Base-by-base conservation (phyloP, 2,329 filamentous ascomycete genomes). In the Cordyceps militaris region DNA sequence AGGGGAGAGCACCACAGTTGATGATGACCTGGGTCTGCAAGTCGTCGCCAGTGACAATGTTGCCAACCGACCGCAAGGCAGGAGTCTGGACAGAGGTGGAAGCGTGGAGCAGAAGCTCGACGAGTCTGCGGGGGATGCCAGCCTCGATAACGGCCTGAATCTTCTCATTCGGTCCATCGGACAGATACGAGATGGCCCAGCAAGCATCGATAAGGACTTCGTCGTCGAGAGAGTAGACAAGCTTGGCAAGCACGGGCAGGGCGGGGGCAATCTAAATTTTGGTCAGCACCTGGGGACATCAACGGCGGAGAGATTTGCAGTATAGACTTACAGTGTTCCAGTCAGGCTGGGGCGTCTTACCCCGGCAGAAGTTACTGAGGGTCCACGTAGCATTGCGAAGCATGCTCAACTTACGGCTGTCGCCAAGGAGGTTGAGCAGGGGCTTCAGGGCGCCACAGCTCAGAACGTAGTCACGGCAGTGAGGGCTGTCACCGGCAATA, bases 11-110 rank as follows among this genome's bases (percentile, higher is more conserved):
- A 61, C 94, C 93, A 67, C 92, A 96, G 83, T 99, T 99, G 76
- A 99, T 99, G 73, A 99, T 97, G 64, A 99, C 91, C 75, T 99
- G 94, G 24, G 94, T 99, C 78, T 99, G 94, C 43, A 99, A 89
- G 71, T 99, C 94, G 71, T 99, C 94, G 65, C 94, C 94, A 44
- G 94, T 99, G 55, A 99, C 94, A 65, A 99, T 99, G 78, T 99
- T 99, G 63, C 94, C 94, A 55, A 99, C 94, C 0, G 94, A 99
- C 65, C 94, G 89, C 58, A 99, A 88, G 49, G 94, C 94, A 46
- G 94, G 94, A 3, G 94, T 99, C 79, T 99, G 94, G 57, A 99
- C 94, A 0, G 94, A 97, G 60, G 94, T 99, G 21, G 94, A 97
- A 40, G 92, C 91, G 71, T 99, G 94, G 88, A 97, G 97, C 63